Evolutionary conservation across 1,284 basidiomycete genomes (phyloP).

Genomic region (Leccinum fallax): DNA sequence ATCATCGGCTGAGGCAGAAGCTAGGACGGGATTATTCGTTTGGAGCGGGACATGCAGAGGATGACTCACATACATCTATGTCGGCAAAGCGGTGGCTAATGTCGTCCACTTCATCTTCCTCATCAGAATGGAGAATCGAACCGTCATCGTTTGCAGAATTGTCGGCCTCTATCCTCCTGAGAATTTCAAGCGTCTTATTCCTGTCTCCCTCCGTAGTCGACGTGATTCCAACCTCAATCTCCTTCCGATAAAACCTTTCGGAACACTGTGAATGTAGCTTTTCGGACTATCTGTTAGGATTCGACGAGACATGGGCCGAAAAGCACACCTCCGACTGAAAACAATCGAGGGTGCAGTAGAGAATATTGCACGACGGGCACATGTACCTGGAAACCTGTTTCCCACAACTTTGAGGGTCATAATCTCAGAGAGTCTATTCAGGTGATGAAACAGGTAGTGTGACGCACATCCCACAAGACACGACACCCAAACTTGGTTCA

Average conservation of each 20-base stretch:
- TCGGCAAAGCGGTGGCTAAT: conserved; percentile 54
- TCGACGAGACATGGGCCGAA: not conserved
- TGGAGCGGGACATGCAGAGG: not conserved
- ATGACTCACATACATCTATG: conserved; percentile 63
- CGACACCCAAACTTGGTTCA: conserved; percentile 16
- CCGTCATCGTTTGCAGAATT: conserved; percentile 40
- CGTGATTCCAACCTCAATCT: conserved; percentile 64
- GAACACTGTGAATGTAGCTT: conserved; percentile 72
- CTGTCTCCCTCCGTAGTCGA: conserved; percentile 56
- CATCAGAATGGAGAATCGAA: conserved; percentile 39
- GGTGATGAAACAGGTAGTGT: not conserved
- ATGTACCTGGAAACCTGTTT: conserved; percentile 77
- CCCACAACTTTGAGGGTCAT: conserved; percentile 55
- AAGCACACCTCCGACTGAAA: conserved; percentile 67
- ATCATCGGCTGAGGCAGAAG: conserved; percentile 54
- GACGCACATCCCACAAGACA: conserved; percentile 43
- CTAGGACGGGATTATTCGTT: conserved; percentile 35
- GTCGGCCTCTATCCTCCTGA: conserved; percentile 72
- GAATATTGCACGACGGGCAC: conserved; percentile 77
- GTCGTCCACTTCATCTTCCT: conserved; percentile 45
- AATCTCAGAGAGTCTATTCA: conserved; percentile 4
- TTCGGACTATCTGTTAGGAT: conserved; percentile 4
- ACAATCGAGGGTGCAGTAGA: conserved; percentile 78
- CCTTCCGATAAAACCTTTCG: conserved; percentile 74
- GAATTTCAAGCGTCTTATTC: conserved; percentile 64